A percentile compares a stretch with the other conserved stretches of the same genome.
phyloP scores from a whole-genome alignment of 2,329 filamentous ascomycete species.

The Fusarium stilboides region DNA sequence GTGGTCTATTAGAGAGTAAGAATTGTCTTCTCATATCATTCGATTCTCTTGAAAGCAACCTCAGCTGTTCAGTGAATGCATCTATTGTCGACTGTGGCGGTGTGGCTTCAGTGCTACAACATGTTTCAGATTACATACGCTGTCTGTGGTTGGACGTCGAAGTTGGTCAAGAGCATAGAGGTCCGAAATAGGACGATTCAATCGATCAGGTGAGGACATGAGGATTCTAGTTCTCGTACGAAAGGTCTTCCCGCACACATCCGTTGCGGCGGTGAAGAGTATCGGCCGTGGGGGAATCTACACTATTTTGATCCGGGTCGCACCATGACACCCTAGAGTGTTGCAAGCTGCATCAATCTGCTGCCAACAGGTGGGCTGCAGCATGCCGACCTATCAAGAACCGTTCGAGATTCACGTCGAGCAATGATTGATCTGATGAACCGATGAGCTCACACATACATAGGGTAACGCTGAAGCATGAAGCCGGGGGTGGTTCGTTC shows the following conservation, averaged over 20 bases:
- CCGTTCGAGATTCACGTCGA: constrained; percentile 28
- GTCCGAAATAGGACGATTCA: constrained; percentile 30
- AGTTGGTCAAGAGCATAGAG: constrained; percentile 14
- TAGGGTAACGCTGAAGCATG: constrained; percentile 24
- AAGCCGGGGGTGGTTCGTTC: constrained; percentile 27
- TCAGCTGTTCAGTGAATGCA: constrained; percentile 4
- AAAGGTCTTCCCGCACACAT: constrained; percentile 30
- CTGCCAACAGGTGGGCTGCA: constrained; percentile 28
- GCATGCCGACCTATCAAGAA: constrained; percentile 36
- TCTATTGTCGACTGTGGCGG: constrained; percentile 24
- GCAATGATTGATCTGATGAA: constrained; percentile 27
- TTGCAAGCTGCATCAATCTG: constrained; percentile 36
- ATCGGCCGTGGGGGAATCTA: constrained; percentile 33
- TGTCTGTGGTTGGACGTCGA: constrained; percentile 8
- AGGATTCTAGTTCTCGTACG: constrained; percentile 29
- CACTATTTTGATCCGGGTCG: constrained; percentile 22
- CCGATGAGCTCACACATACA: constrained; percentile 34
- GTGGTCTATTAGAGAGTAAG: neutral
- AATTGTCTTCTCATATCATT: neutral
- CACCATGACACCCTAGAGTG: constrained; percentile 44
- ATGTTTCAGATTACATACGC: constrained; percentile 30
- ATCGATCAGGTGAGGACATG: constrained; percentile 38
- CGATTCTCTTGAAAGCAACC: neutral
- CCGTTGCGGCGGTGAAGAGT: constrained; percentile 38
- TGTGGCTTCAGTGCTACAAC: constrained; percentile 30